phyloP scores from a whole-genome alignment of 2,329 filamentous ascomycete genomes.

The Trichoderma aggressivum region DNA sequence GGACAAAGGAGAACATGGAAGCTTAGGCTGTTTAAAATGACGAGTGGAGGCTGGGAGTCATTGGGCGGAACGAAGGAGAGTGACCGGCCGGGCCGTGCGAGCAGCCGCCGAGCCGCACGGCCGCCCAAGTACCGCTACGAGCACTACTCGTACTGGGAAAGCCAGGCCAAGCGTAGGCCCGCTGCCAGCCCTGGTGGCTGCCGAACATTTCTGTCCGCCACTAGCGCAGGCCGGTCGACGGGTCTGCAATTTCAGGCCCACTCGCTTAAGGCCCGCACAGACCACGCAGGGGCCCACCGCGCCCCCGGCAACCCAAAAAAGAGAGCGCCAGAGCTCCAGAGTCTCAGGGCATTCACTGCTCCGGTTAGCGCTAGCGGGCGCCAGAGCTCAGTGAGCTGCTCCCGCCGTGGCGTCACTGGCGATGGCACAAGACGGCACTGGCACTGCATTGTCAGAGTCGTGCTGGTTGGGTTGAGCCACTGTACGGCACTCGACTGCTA shows the following conservation, averaged over 20 bases:
- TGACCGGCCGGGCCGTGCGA: not conserved
- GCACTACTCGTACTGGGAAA: no score
- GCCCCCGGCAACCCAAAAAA: constrained; percentile 15
- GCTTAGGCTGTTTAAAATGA: constrained; percentile 12
- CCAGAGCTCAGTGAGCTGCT: constrained; percentile 1
- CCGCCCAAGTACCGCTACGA: not conserved
- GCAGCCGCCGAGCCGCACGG: not conserved
- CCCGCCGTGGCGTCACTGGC: constrained; percentile 15
- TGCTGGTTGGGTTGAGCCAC: not conserved
- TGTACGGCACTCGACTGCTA: not conserved
- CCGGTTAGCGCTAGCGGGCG: not conserved
- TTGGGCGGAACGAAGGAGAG: not conserved
- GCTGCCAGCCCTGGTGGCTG: constrained; percentile 13
- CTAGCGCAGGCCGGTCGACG: constrained; percentile 21
- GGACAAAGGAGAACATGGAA: constrained; percentile 13
- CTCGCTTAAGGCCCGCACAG: constrained; percentile 26
- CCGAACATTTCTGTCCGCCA: constrained; percentile 18
- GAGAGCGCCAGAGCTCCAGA: not conserved
- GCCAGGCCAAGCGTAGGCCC: not conserved
- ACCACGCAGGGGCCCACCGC: constrained; percentile 15
- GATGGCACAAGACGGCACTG: not conserved
- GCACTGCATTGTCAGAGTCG: not conserved
- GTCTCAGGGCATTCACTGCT: constrained; percentile 14
- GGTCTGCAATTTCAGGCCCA: constrained; percentile 27
- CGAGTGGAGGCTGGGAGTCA: constrained; percentile 12